These are phyloP conservation scores for Sporisorium exsertum DNA, from an alignment of 1,284 basidiomycete species.

Conservation along the genomic window DNA sequence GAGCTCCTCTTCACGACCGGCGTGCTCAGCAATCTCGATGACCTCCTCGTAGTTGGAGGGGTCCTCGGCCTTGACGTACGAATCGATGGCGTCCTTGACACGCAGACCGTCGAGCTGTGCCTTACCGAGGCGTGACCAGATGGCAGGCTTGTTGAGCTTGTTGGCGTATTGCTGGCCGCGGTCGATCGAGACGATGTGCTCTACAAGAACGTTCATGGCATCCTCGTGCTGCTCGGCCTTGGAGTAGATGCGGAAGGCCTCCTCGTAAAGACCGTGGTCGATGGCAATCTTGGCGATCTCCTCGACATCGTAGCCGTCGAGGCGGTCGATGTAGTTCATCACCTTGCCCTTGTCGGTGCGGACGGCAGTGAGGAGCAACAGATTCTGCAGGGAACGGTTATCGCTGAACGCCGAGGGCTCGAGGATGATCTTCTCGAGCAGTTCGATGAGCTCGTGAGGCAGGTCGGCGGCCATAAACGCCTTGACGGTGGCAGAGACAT, in stretches of 20 bases:
- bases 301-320: conserved; percentile 91
- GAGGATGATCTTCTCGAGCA: conserved; percentile 98
- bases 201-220: conserved; percentile 97
- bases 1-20: conserved; percentile 97
- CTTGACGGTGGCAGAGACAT: conserved; percentile 98
- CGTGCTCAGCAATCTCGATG: conserved; percentile 94
- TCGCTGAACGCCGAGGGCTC: conserved; percentile 98
- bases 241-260: conserved; percentile 77
- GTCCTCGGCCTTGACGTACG: conserved; percentile 98
- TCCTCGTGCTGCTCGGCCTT: conserved; percentile 70
- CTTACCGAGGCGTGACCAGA: conserved; percentile 97
- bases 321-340: conserved; percentile 96
- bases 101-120: conserved; percentile 99
- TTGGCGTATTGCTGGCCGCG: conserved; percentile 95
- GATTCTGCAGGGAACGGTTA: conserved; percentile 78
- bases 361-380: conserved; percentile 94
- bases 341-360: conserved; percentile 99
- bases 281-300: conserved; percentile 98
- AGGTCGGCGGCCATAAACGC: conserved; percentile 97
- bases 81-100: conserved; percentile 98
- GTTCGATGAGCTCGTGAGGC: conserved; percentile 95
- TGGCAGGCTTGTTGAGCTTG: conserved; percentile 95
- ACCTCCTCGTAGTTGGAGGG: conserved; percentile 95
- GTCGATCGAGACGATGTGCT: conserved; percentile 97
- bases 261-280: conserved; percentile 94